Evolutionary conservation across 495 filamentous ascomycete species (phyloP).

Genomic region (Aspergillus kassunensis): DNA sequence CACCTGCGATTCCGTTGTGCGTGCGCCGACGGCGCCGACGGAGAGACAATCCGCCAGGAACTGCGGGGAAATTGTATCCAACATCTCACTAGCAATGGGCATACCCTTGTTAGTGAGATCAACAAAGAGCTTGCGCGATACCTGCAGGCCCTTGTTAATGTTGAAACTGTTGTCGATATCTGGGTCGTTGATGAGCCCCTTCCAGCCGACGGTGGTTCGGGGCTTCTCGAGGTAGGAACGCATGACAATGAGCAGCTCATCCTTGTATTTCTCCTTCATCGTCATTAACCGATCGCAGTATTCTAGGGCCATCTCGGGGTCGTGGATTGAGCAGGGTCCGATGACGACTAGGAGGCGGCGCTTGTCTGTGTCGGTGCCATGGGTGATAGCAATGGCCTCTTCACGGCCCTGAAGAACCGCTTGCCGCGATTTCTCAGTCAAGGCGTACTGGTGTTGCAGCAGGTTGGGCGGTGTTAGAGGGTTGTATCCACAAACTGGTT

Average conservation of each 20-base stretch:
- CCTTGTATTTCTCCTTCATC: conserved; percentile 83
- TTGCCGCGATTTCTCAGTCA: conserved; percentile 69
- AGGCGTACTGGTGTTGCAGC: conserved; percentile 88
- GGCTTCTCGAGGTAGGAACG: conserved; percentile 98
- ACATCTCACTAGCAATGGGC: conserved; percentile 98
- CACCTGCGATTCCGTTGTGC: conserved; percentile 93
- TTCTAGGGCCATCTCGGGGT: conserved; percentile 84
- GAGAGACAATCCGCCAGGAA: conserved; percentile 93
- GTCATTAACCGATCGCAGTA: conserved; percentile 83
- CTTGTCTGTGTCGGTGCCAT: conserved; percentile 66
- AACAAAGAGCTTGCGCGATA: conserved; percentile 87
- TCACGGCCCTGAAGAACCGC: conserved; percentile 79
- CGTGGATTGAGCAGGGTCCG: conserved; percentile 97
- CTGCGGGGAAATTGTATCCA: conserved; percentile 98
- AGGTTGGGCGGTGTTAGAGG: conserved; percentile 90
- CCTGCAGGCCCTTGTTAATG: conserved; percentile 93
- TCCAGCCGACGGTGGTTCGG: conserved; percentile 97
- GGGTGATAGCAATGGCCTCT: conserved; percentile 76
- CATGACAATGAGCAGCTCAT: conserved; percentile 94
- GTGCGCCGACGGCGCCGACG: conserved; percentile 88
- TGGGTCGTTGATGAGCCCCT: conserved; percentile 98
- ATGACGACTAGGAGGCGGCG: conserved; percentile 85
- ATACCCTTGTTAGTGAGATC: conserved; percentile 92
- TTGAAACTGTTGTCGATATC: conserved; percentile 98
- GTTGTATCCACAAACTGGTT: conserved; percentile 80